Evolutionary conservation across 208 protist species (phyloP), one percentile per base, ranked within the genome.

Genomic region (Trypanosoma theileri): DNA sequence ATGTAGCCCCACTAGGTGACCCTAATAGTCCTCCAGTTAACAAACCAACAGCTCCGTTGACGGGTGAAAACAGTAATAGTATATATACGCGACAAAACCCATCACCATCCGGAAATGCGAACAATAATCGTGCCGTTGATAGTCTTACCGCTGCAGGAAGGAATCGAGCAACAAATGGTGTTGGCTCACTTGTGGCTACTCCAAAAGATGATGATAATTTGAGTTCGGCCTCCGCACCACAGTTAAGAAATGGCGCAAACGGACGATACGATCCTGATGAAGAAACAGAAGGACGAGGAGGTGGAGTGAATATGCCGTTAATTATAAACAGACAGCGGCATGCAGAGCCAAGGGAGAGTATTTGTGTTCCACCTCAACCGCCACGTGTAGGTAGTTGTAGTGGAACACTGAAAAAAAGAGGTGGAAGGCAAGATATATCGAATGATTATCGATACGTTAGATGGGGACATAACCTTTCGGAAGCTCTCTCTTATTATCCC

Each of bases 231-330:
- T 59, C 63, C 4, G 42, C 42, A 53, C 22, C n/a, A 24, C 53
- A 41, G 3, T 11, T 17, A 59, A 59, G 42, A 26, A 28, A 40
- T 19, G 21, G 31, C 16, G n/a, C 2, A n/a, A 46, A 46, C 35
- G 3, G 9, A 22, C 31, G 56, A 13, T 8, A 60, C 7, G 3
- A 60, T 13, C 13, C 9, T 19, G 56, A 60, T 12, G 56, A 60
- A 24, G 56, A 60, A 35, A 22, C 9, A 12, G 53, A 57, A 3
- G 53, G 21, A n/a, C n/a, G 24, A 24, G 24, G 21, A 31, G 19
- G 12, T 51, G 50, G 62, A 57, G 52, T 48, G 17, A 60, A 45
- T 28, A 42, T 68, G 35, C 51, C 53, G n/a, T 50, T 67, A 17
- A 26, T 50, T 35, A 67, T 46, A 14, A 31, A 16, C 12, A 9